Conservation (phyloP, 768 basidiomycete genomes). For the Dictyophora rubrovolvata region DNA sequence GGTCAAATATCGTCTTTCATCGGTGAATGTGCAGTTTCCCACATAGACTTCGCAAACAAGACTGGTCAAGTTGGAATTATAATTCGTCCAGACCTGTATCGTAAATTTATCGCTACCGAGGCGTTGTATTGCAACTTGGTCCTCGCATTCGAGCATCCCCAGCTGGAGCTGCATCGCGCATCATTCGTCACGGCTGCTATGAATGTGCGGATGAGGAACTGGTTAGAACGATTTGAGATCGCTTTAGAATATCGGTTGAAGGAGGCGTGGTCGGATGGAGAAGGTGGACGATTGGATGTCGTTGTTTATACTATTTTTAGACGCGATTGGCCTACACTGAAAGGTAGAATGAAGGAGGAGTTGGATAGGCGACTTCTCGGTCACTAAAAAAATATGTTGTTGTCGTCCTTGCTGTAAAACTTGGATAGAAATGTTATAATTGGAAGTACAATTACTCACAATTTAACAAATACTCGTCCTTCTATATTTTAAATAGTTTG, state of each 20-base stretch:
- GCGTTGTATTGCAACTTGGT: slow-evolving; percentile 30
- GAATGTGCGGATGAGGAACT: slow-evolving; percentile 35
- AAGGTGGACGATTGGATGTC: slow-evolving; percentile 29
- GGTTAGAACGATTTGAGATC: slow-evolving; percentile 33
- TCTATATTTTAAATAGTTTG: no score
- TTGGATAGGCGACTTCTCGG: neutral
- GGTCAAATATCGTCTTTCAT: slow-evolving; percentile 19
- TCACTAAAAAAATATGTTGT: no score
- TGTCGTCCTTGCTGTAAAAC: no score
- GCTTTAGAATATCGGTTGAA: slow-evolving; percentile 29
- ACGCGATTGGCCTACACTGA: slow-evolving; percentile 32
- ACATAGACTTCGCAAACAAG: slow-evolving; percentile 25
- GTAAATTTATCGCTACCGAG: slow-evolving; percentile 34
- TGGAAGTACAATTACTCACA: no score
- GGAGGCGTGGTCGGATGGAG: slow-evolving; percentile 29
- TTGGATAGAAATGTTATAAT: no score
- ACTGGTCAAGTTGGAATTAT: slow-evolving; percentile 34
- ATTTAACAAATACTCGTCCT: no score
- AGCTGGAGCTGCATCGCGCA: slow-evolving; percentile 28
- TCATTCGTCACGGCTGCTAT: slow-evolving; percentile 32
- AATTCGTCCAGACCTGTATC: slow-evolving; percentile 26
- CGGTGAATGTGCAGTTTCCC: slow-evolving; percentile 30
- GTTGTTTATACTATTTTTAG: slow-evolving; percentile 33
- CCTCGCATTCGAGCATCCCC: slow-evolving; percentile 31
- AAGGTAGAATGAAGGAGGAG: slow-evolving; percentile 21